Evolutionary conservation across 2,329 filamentous ascomycete genomes (phyloP).

Genomic region (Sordariomycetes sp.): DNA sequence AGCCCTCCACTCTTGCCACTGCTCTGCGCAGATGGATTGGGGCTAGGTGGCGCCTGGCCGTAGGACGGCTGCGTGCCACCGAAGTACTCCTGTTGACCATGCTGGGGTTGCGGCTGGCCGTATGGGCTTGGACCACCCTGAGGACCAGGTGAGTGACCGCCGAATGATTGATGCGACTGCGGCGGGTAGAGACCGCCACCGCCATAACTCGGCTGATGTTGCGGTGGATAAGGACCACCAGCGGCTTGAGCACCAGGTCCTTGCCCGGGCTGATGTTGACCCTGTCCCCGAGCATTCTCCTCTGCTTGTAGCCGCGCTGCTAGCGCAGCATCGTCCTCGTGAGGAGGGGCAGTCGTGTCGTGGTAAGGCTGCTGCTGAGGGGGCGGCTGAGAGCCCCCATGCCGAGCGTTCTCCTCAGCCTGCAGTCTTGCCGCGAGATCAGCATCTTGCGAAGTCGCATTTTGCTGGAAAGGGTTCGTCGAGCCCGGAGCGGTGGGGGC

Average conservation of each 20-base stretch:
- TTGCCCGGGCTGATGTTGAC: neutral
- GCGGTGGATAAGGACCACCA: slow-evolving; percentile 1
- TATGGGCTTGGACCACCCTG: neutral
- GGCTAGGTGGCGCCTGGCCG: neutral
- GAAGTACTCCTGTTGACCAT: neutral
- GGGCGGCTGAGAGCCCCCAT: too few relatives aligned
- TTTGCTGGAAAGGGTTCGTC: neutral
- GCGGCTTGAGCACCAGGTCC: neutral
- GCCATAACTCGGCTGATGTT: slow-evolving; percentile 1
- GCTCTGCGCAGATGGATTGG: too few relatives aligned
- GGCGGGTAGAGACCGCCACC: neutral
- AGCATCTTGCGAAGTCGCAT: neutral
- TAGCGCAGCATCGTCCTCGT: neutral
- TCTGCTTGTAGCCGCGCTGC: slow-evolving; percentile 1
- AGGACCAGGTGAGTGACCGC: neutral
- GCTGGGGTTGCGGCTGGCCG: neutral
- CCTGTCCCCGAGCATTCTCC: neutral
- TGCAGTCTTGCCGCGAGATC: slow-evolving; percentile 1
- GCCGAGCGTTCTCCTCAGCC: slow-evolving; percentile 1
- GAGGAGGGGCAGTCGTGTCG: neutral
- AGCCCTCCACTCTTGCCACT: neutral
- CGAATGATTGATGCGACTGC: too few relatives aligned
- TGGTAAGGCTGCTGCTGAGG: neutral
- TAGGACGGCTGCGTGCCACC: neutral
- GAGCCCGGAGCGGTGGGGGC: too few relatives aligned